Base-by-base conservation (phyloP, 805 yeast species). In the Starmerella apicola region DNA sequence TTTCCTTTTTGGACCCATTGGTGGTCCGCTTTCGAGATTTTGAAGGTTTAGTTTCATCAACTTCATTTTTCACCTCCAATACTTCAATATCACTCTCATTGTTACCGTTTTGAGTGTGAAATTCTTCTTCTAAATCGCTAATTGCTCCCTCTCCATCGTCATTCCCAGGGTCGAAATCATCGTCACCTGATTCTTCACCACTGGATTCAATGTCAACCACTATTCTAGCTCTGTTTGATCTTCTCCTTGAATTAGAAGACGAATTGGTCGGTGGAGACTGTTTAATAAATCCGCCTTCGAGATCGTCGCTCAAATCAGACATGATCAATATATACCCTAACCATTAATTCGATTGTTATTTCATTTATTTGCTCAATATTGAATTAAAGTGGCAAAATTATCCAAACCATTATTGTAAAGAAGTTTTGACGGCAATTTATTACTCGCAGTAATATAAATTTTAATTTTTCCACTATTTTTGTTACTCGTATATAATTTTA, bases 131-230 rank as follows among this genome's bases (percentile, higher is more conserved):
- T 3, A 5, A 20, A 15, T 24, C 29, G 12, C 24, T 5, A 18
- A 29, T 34, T 12, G 19, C n/a, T 20, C 15, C 26, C 18, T 17
- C 37, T 2, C 6, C 4, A 3, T 17, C 28, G 10, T 20, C 15
- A 18, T 32, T 26, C 17, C 22, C n/a, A 21, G 25, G 25, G 16
- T 37, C 10, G 32, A 26, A 42, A 12, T 42, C 45, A 19, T 18
- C 29, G 24, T 42, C 44, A 3, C 13, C 34, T 6, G 29, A 15
- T 3, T 32, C 38, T 10, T 40, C 44, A 7, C 34, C 44, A 16
- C 44, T 36, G 12, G 44, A 36, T 13, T 22, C 28, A 8, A 34
- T 18, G n/a, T 42, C 45, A 2, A 42, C 36, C 3, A 42, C 38
- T 7, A 37, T 3, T 2, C 24, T 30, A 3, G 21, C 15, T 5